Conservation (phyloP, 2,329 filamentous ascomycete species). For the Colletotrichum camelliae region DNA sequence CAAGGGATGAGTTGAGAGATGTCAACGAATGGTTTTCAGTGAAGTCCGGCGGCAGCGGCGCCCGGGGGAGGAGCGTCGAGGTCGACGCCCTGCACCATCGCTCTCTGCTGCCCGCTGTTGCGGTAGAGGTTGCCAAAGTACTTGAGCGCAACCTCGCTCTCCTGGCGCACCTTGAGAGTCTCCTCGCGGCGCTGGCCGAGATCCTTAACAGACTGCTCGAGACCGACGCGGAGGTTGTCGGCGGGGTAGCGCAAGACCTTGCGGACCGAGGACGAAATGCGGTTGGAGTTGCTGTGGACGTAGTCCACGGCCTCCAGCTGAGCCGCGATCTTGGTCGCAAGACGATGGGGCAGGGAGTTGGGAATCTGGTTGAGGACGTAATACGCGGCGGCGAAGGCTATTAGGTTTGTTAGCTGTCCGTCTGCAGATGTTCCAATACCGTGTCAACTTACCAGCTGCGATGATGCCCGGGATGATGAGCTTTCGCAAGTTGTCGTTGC, state of each 20-base stretch:
- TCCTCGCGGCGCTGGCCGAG: conserved; percentile 80
- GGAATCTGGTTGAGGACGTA: conserved; percentile 90
- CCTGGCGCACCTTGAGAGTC: conserved; percentile 78
- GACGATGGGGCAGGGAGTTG: conserved; percentile 82
- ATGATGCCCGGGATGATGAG: conserved; percentile 83
- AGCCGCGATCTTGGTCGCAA: conserved; percentile 82
- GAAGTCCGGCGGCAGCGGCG: conserved; percentile 11
- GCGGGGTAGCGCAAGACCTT: conserved; percentile 88
- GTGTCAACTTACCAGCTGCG: conserved; percentile 70
- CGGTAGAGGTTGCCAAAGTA: conserved; percentile 89
- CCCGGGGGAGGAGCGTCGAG: conserved; percentile 57
- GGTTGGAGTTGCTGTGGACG: conserved; percentile 83
- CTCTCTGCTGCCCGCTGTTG: conserved; percentile 60
- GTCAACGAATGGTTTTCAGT: neutral
- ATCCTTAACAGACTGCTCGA: conserved; percentile 86
- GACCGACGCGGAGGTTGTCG: conserved; percentile 80
- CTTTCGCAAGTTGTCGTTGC: conserved; percentile 79
- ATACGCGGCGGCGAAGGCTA: conserved; percentile 75
- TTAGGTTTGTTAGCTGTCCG: neutral
- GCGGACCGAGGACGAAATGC: conserved; percentile 85
- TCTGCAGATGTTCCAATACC: neutral
- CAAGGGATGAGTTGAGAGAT: conserved; percentile 3
- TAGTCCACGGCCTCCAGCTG: conserved; percentile 88
- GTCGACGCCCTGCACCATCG: conserved; percentile 56
- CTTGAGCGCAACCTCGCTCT: conserved; percentile 86